phyloP scores from a whole-genome alignment of 495 filamentous ascomycete species.

The Xylaria scruposa region DNA sequence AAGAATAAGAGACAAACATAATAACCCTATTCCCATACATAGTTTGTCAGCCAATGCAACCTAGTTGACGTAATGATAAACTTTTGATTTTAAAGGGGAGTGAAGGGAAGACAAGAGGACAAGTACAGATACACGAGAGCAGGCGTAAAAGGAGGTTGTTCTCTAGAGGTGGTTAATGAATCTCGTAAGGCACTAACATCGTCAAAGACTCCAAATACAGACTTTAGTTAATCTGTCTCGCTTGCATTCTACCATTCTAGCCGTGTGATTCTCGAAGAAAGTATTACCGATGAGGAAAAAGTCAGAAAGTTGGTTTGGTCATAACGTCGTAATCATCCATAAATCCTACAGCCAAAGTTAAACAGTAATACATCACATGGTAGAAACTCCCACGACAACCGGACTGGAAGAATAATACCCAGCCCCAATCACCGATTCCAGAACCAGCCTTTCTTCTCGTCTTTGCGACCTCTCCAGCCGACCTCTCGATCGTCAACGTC shows the following conservation, averaged over 20 bases:
- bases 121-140: too few species aligned
- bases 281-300: background rate
- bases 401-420: background rate
- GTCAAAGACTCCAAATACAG: background rate
- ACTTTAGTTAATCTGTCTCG: background rate
- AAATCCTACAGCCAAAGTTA: background rate
- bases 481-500: slow-evolving; percentile 1
- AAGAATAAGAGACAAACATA: background rate
- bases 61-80: background rate
- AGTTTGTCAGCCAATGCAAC: background rate
- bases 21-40: background rate
- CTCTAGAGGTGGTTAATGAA: background rate
- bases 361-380: background rate
- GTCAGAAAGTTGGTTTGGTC: background rate
- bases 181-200: background rate
- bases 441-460: slow-evolving; percentile 42
- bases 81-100: background rate
- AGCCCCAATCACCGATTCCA: slow-evolving; percentile 34
- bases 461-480: background rate
- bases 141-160: too few species aligned
- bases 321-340: slow-evolving; percentile 1
- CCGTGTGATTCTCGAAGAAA: background rate
- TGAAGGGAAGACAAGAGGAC: background rate
- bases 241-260: background rate
- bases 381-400: too few species aligned